Conservation (phyloP, 345 rosid genomes). For the Pseudoturritis turrita region DNA sequence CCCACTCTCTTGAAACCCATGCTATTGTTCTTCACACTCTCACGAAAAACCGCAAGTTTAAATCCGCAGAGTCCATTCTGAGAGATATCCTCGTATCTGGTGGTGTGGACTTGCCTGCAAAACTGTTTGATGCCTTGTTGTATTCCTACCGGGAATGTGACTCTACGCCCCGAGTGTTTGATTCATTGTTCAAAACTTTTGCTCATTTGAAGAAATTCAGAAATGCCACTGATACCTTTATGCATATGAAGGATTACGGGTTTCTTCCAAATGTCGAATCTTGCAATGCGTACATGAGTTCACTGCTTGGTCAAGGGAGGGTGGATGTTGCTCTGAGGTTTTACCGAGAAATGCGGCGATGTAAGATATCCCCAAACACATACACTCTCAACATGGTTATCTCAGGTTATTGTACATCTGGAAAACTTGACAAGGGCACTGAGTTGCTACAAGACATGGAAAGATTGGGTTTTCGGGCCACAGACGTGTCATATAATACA, state of each 20-base stretch:
- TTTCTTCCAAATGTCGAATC: constrained; percentile 65
- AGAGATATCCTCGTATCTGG: constrained; percentile 31
- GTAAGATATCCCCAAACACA: constrained; percentile 68
- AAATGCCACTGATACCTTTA: constrained; percentile 54
- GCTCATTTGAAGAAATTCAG: constrained; percentile 73
- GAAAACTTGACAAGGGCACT: constrained; percentile 60
- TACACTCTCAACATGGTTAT: constrained; percentile 74
- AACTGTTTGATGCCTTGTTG: constrained; percentile 55
- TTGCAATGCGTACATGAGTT: constrained; percentile 77
- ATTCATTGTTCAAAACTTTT: constrained; percentile 57
- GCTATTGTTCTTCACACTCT: constrained; percentile 67
- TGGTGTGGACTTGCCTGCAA: constrained; percentile 40
- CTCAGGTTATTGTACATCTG: constrained; percentile 51
- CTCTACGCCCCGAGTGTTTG: constrained; percentile 77
- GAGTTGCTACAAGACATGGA: constrained; percentile 56
- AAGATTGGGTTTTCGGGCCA: constrained; percentile 45
- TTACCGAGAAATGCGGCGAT: constrained; percentile 58
- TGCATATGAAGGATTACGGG: constrained; percentile 64
- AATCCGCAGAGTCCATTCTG: constrained; percentile 59
- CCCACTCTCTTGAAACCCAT: constrained; percentile 52
- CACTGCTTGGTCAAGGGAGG: constrained; percentile 50
- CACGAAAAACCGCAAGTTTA: constrained; percentile 62
- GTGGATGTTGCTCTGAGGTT: constrained; percentile 58
- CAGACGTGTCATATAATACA: constrained; percentile 56
- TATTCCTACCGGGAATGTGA: constrained; percentile 64